A percentile compares a stretch with the other conserved stretches of the same genome.
Conservation (phyloP, 2,329 filamentous ascomycete species). For the Drechslerella stenobrocha region DNA sequence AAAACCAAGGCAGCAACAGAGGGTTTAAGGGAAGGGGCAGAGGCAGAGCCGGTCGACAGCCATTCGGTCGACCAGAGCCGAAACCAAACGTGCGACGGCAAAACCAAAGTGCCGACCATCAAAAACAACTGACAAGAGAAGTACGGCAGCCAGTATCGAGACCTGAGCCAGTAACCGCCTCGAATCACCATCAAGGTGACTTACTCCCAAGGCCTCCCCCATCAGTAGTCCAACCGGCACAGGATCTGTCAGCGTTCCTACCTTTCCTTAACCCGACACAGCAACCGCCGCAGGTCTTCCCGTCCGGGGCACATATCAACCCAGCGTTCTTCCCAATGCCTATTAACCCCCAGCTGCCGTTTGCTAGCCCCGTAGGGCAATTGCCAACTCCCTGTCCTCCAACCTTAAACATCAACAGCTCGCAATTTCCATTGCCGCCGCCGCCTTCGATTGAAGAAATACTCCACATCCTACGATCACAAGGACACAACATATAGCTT, state of each 20-base stretch:
- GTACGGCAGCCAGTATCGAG: conserved; percentile 7
- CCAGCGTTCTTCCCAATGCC: conserved; percentile 35
- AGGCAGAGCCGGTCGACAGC: conserved; percentile 33
- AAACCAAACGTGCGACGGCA: conserved; percentile 12
- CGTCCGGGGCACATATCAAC: conserved; percentile 31
- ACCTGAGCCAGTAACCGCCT: background rate
- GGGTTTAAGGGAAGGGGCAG: conserved; percentile 55
- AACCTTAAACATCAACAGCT: conserved; percentile 15
- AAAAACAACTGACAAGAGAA: conserved; percentile 19
- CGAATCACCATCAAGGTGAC: conserved; percentile 1
- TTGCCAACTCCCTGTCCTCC: conserved; percentile 1
- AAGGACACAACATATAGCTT: conserved; percentile 33
- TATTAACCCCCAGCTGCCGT: conserved; percentile 23
- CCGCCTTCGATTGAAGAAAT: conserved; percentile 41
- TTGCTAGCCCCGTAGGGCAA: conserved; percentile 26
- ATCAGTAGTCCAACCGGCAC: conserved; percentile 7
- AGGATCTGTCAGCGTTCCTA: conserved; percentile 23
- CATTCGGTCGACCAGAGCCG: conserved; percentile 12
- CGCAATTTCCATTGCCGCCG: conserved; percentile 13
- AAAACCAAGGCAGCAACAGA: conserved; percentile 55
- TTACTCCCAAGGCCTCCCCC: background rate
- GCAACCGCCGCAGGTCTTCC: conserved; percentile 15
- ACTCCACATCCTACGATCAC: conserved; percentile 32
- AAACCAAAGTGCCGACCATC: conserved; percentile 10
- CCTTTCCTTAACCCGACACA: conserved; percentile 20